Conservation (phyloP, 1,284 basidiomycete genomes). For the Mrakiaceae sp. region DNA sequence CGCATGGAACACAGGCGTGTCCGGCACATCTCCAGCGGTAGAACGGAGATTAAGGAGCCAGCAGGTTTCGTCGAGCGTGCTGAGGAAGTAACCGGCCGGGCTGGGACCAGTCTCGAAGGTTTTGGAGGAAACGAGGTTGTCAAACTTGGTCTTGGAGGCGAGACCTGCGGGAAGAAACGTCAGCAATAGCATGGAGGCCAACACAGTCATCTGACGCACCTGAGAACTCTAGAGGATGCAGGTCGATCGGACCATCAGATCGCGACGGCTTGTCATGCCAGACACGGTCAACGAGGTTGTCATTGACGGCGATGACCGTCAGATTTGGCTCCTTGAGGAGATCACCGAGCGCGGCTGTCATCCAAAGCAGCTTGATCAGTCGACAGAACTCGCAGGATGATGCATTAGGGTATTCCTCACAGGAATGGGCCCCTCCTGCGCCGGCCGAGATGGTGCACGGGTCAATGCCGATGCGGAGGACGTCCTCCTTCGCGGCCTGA, state of each 20-base stretch:
- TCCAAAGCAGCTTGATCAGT: neutral
- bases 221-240: conserved; percentile 62
- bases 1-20: conserved; percentile 75
- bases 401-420: neutral
- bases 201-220: conserved; percentile 41
- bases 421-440: conserved; percentile 19
- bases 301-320: conserved; percentile 44
- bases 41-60: conserved; percentile 76
- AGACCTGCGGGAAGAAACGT: conserved; percentile 1
- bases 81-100: conserved; percentile 24
- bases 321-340: conserved; percentile 6
- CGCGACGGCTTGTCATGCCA: conserved; percentile 59
- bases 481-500: neutral
- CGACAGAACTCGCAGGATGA: neutral
- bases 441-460: conserved; percentile 74
- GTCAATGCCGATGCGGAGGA: conserved; percentile 59
- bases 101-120: conserved; percentile 21
- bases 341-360: conserved; percentile 1
- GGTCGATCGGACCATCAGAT: conserved; percentile 55
- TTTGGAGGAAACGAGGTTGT: conserved; percentile 24
- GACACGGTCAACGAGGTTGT: conserved; percentile 75
- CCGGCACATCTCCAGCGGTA: conserved; percentile 57
- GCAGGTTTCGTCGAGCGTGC: conserved; percentile 44
- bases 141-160: conserved; percentile 26
- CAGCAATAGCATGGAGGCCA: conserved; percentile 17